Base-by-base conservation (phyloP, 345 rosid species). In the Aquilaria yunnanensis region DNA sequence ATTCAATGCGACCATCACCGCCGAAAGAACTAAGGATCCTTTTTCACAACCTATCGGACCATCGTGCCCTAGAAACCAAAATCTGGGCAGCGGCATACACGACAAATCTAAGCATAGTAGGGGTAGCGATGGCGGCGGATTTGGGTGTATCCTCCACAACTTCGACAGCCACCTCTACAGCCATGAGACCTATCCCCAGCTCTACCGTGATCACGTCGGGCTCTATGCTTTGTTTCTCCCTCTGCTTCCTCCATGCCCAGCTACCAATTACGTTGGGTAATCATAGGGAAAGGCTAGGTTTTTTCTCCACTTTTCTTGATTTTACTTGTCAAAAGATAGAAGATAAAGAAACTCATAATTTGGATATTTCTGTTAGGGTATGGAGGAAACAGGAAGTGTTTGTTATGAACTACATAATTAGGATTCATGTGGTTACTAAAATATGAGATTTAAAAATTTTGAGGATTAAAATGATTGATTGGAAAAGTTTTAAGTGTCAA, bases 141-240 rank as follows among this genome's bases (percentile, higher is more conserved):
- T n/a, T n/a, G n/a, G n/a, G n/a, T n/a, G n/a, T n/a, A n/a, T n/a
- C 12, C 77, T 90, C 62, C 88, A 94, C 63, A 96, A 90, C 65
- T 85, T 90, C 74, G 82, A 85, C 64, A 74, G 84, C 34, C 71
- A 78, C 72, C 87, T 73, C 54, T 90, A 94, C 67, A 70, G 66
- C 61, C 90, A 88, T 68, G 92, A 90, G 60, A 75, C 96, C 9
- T 85, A 85, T 67, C 99, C 97, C 6, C 72, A 79, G 45, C 59
- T 81, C 34, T 90, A 90, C 75, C 85, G 84, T 0, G 76, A 74
- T 66, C 82, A 90, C 49, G 69, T 70, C 3, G n/a, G 99, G 99
- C 13, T 94, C 99, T 31, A 88, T 94, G 96, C 84, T 90, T 14
- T 97, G 97, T 37, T 94, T 94, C 82, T 69, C 81, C 45, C 79